Conservation (phyloP, 1,139 yeast species). For the Meyerozyma sp. region DNA sequence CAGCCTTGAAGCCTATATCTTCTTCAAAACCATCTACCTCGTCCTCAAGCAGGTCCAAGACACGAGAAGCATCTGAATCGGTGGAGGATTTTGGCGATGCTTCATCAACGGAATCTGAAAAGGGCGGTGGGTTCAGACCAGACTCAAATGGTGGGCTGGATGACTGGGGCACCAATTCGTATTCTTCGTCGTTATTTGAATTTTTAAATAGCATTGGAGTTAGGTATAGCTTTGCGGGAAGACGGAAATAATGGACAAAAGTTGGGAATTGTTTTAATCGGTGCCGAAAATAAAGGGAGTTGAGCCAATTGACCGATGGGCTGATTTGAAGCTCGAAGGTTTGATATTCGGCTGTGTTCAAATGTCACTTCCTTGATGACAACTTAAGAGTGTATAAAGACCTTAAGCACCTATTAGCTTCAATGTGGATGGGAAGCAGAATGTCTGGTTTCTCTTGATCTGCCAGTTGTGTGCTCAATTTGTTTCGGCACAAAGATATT, state of each 20-base stretch:
- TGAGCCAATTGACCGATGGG: too few relatives aligned
- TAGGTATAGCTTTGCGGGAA: neutral
- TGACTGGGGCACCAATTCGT: neutral
- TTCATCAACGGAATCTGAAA: neutral
- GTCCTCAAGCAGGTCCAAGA: conserved; percentile 26
- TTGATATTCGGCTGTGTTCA: too few relatives aligned
- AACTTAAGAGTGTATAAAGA: too few relatives aligned
- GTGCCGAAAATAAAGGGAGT: too few relatives aligned
- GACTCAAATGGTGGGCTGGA: neutral
- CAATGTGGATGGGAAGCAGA: too few relatives aligned
- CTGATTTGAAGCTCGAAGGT: too few relatives aligned
- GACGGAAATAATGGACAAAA: neutral
- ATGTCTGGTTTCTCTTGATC: too few relatives aligned
- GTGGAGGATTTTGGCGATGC: conserved; percentile 9
- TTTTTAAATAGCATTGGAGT: neutral
- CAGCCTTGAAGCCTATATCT: conserved; percentile 21
- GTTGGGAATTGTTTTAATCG: too few relatives aligned
- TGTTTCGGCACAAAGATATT: too few relatives aligned
- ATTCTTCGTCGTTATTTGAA: neutral
- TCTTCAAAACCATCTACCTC: conserved; percentile 19
- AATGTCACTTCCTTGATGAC: too few relatives aligned
- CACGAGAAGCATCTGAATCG: conserved; percentile 16
- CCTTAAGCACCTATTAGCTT: too few relatives aligned
- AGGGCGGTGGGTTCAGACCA: neutral
- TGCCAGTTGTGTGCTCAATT: too few relatives aligned